Evolutionary conservation across 164 flowering plant species (phyloP).

Genomic region (Vitis riparia): DNA sequence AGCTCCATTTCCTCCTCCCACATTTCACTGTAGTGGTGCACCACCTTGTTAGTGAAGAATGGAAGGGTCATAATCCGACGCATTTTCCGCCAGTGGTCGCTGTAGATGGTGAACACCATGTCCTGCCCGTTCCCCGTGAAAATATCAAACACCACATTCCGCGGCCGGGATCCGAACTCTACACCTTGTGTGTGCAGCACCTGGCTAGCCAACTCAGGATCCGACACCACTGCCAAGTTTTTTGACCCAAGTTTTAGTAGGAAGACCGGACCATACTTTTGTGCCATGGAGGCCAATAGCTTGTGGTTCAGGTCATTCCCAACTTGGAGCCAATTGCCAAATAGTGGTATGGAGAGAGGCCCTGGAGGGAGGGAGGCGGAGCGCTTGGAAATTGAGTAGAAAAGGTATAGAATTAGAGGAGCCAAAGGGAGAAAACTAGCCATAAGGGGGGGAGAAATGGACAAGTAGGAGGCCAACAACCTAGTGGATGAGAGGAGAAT

Average conservation of each 20-base stretch:
- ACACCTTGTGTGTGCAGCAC: conserved; percentile 69
- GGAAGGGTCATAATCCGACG: conserved; percentile 72
- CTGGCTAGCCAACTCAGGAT: conserved; percentile 52
- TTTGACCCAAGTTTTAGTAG: conserved; percentile 53
- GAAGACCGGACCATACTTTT: conserved; percentile 48
- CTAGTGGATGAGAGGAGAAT: neutral
- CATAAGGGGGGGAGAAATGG: neutral
- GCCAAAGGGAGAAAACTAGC: conserved; percentile 1
- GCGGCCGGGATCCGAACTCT: conserved; percentile 71
- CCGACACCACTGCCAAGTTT: conserved; percentile 59
- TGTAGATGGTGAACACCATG: conserved; percentile 79
- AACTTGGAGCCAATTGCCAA: conserved; percentile 83
- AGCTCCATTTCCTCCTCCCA: conserved; percentile 65
- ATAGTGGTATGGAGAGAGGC: conserved; percentile 51
- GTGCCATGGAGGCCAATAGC: conserved; percentile 39
- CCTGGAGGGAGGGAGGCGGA: conserved; percentile 51
- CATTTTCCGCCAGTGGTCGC: conserved; percentile 82
- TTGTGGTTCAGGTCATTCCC: conserved; percentile 75
- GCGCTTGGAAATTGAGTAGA: conserved; percentile 6
- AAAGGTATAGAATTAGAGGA: conserved; percentile 17
- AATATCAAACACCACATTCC: conserved; percentile 69
- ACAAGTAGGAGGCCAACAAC: neutral
- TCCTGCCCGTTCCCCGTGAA: conserved; percentile 79
- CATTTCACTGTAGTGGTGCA: conserved; percentile 42
- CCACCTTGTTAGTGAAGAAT: conserved; percentile 77